These are phyloP conservation scores for Phaeophleospora eucalypticola DNA, from an alignment of 2,329 filamentous ascomycete genomes.

Conservation along the genomic window DNA sequence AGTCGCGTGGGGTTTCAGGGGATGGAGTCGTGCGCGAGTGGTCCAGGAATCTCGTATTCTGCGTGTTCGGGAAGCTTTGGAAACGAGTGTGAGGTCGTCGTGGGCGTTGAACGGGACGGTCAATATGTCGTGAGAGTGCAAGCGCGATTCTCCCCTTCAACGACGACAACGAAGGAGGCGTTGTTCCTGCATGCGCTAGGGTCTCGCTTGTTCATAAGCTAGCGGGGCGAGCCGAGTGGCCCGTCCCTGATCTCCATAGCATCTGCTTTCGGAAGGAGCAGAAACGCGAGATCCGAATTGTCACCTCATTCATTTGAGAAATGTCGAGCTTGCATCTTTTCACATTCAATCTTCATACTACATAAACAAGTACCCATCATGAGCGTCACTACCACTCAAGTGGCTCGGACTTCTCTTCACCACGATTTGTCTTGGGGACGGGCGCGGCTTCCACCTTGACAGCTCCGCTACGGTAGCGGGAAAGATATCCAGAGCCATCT, in stretches of 20 bases:
- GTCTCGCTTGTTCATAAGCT: neutral
- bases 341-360: neutral
- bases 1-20: no score
- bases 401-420: constrained; percentile 77
- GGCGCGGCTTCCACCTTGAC: constrained; percentile 63
- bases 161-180: neutral
- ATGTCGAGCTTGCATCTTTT: no score
- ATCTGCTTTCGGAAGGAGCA: neutral
- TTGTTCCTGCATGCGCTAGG: neutral
- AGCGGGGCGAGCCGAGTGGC: neutral
- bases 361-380: neutral
- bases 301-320: no score
- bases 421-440: constrained; percentile 83
- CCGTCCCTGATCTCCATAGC: no score
- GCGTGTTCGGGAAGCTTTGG: no score
- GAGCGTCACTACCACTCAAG: constrained; percentile 68
- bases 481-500: constrained; percentile 78
- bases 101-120: no score
- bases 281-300: neutral
- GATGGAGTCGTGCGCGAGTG: no score
- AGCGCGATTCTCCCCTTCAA: neutral
- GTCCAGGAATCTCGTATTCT: no score
- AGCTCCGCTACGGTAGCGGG: constrained; percentile 51
- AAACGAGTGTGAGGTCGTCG: neutral
- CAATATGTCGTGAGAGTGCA: no score